Base-by-base conservation (phyloP, 495 filamentous ascomycete genomes). In the Cryomyces minteri region DNA sequence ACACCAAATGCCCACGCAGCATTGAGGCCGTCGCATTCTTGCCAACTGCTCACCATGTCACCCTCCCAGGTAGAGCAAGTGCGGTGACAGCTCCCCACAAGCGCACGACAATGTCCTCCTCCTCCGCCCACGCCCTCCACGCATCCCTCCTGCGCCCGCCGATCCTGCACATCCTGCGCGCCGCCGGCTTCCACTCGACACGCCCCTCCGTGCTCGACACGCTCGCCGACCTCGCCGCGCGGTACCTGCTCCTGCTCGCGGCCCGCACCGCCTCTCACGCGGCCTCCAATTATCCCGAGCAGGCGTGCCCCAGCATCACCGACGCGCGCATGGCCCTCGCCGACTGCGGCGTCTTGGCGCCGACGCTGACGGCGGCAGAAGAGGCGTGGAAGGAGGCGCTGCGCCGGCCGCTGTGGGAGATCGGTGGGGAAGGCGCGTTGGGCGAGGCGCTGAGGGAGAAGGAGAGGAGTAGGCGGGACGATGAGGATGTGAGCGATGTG, bases 271-370 rank as follows among this genome's bases (percentile, higher is more conserved):
- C 76, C 4, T 53, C 62, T 1, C 74, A 82, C 50, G 77, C 82
- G 10, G 60, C 48, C 51, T 7, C 39, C 49, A 66, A 65, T 41
- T 70, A 78, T 50, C 67, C 68, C 40, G 55, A 66, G 40, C 57
- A 65, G 48, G 53, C 58, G 3, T 25, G 18, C 18, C 72, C 73
- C 1, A 73, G 64, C 14, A 63, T 94, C 7, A 74, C 78, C 45
- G 86, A 95, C 60, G 73, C 92, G 53, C 77, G 84, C 51, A 73
- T 88, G 62, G 87, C 87, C 1, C 61, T 95, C 40, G 71, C 84
- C 54, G 79, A 87, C 47, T 74, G 69, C 39, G 84, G 84, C 43
- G 74, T 74, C 0, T 57, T 94, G 5, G 61, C 70, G 43, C 80
- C 84, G 4, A 70, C 79, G 48, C 59, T 72, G 40, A 62, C 66